Base-by-base conservation (phyloP, 139 green algal species). In the Bryopsis sp. region DNA sequence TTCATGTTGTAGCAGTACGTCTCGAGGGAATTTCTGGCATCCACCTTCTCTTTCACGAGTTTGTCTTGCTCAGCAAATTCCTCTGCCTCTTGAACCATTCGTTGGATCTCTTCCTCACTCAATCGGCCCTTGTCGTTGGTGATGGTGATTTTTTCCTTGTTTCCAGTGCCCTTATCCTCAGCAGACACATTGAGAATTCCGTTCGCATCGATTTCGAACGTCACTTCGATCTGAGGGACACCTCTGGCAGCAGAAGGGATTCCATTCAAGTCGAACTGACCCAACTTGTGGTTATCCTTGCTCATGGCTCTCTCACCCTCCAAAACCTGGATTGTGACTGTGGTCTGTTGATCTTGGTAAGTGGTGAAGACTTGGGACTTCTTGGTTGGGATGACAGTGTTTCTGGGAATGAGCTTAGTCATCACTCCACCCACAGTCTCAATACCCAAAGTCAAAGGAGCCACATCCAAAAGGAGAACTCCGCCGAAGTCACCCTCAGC, bases 331-430 rank as follows among this genome's bases (percentile, higher is more conserved):
- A 96, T 96, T 34, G 82, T 86, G 62, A 95, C 90, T 19, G 84
- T 93, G 43, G 79, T 84, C 81, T 99, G 94, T 64, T 98, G 79
- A 79, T 99, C 94, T 80, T 96, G 84, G 85, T 97, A 97, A 11
- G 95, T 99, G 73, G 93, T 95, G 88, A 99, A 99, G 32, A 84
- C 88, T 88, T 98, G 92, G 32, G 74, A 87, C 85, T 99, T 99
- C 86, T 98, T 98, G 72, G 94, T 98, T 65, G 95, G 95, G 39
- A 77, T 89, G 28, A 85, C 82, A 39, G 84, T 91, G 85, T 97
- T 96, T 70, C 92, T 81, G 29, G 81, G 77, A 78, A 97, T 97
- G 33, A 97, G 76, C 80, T 92, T 92, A 61, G 91, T 96, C 90
- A 96, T 96, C 32, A 95, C 88, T 48, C 90, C 92, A 39, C 88